Evolutionary conservation across 2,329 filamentous ascomycete species (phyloP).

Genomic region (Endocalyx cinctus): DNA sequence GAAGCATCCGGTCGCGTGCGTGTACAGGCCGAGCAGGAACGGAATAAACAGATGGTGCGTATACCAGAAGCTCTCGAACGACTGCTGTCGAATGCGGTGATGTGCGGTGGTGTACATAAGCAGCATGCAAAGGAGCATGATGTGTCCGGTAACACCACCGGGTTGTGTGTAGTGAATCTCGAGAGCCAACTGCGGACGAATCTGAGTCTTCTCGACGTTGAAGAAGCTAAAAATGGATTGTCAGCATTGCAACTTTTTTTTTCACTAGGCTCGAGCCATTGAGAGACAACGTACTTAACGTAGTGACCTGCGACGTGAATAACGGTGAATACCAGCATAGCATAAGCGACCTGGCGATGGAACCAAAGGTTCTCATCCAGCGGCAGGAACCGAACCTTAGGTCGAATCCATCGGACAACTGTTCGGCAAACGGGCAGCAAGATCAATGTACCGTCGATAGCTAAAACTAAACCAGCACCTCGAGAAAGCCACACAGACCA

Average conservation of each 20-base stretch:
- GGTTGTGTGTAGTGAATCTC: slow-evolving; percentile 89
- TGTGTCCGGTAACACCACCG: slow-evolving; percentile 89
- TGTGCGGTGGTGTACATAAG: slow-evolving; percentile 97
- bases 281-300: slow-evolving; percentile 67
- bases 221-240: slow-evolving; percentile 73
- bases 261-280: slow-evolving; percentile 1
- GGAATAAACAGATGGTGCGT: slow-evolving; percentile 98
- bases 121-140: slow-evolving; percentile 99
- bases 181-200: slow-evolving; percentile 74
- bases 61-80: slow-evolving; percentile 99
- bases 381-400: slow-evolving; percentile 81
- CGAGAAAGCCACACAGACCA: slow-evolving; percentile 96
- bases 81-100: slow-evolving; percentile 89
- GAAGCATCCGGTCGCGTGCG: slow-evolving; percentile 93
- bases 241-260: slow-evolving; percentile 19
- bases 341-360: slow-evolving; percentile 89
- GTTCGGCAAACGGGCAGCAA: slow-evolving; percentile 93
- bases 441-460: slow-evolving; percentile 81
- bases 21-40: slow-evolving; percentile 90
- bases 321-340: slow-evolving; percentile 76
- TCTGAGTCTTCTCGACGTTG: slow-evolving; percentile 83
- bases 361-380: slow-evolving; percentile 98
- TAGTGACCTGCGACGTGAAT: slow-evolving; percentile 81
- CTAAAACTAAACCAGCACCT: slow-evolving; percentile 82
- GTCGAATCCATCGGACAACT: slow-evolving; percentile 75